Base-by-base conservation (phyloP, 148 eudicot species). In the Rhododendron henanense region DNA sequence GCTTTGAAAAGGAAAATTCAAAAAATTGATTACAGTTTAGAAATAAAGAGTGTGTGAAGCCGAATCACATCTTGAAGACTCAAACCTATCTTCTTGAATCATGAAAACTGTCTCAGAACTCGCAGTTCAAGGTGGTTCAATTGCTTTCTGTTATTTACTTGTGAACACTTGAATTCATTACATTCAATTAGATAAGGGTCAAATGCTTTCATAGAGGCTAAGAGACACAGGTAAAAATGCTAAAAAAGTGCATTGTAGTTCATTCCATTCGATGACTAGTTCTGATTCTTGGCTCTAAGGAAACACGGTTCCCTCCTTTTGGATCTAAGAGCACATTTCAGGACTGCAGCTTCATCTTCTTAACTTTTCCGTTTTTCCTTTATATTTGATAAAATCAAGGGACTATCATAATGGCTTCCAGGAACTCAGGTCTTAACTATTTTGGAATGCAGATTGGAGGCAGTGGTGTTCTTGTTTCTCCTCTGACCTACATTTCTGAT, bases 401-500 rank as follows among this genome's bases (percentile, higher is more conserved):
- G 44, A 41, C 44, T 5, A 41, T 41, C 44, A 41, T 41, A 41
- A 5, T 41, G 44, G 44, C 44, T 5, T 41, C 5, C 5, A 5
- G 44, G 44, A 0, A 41, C 44, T 41, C 44, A 5, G 44, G 44
- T 41, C 44, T 41, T n/a, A 41, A 41, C 44, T 41, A 41, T 41
- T 41, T 41, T 41, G 44, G 6, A 51, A 51, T 51, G 18, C 18
- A 51, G 57, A 51, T 51, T 3, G 57, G 57, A 14, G 57, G 57
- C 57, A 51, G 18, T 51, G 57, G 57, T 13, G 57, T 96, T 65
- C 90, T 96, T 63, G 79, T 95, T 67, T 95, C 98, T 37, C 99
- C 99, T 69, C 85, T 96, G 84, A 95, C 97, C 88, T 96, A 96
- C 90, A 96, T 94, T 39, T 96, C 95, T 53, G 98, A 95, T 63